A percentile compares a stretch with the other conserved stretches of the same genome.
Evolutionary conservation across 768 basidiomycete genomes (phyloP).

Genomic region (Lactifluus piperatus): DNA sequence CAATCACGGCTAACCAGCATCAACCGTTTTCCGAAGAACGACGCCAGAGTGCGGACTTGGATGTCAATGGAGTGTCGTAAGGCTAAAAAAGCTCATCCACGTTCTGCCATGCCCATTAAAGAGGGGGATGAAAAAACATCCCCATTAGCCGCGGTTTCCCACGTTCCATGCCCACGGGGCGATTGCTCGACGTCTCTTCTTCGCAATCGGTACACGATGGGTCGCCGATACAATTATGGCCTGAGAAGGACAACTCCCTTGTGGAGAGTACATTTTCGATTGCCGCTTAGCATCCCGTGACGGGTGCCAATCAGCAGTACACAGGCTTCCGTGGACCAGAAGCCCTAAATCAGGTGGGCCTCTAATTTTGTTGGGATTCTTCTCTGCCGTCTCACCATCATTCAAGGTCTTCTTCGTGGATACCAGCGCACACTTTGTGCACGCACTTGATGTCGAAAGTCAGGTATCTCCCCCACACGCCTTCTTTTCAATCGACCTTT

Average conservation of each 20-base stretch:
- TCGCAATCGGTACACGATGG: slow-evolving; percentile 49
- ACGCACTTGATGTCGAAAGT: slow-evolving; percentile 73
- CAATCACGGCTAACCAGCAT: too few species aligned
- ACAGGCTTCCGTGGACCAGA: slow-evolving; percentile 59
- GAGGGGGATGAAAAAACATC: background rate
- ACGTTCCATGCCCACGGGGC: slow-evolving; percentile 42
- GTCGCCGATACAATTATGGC: slow-evolving; percentile 54
- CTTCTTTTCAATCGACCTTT: background rate
- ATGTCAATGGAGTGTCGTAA: background rate
- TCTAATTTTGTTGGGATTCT: background rate
- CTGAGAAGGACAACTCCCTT: slow-evolving; percentile 64
- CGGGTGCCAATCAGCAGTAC: background rate
- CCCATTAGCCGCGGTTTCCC: slow-evolving; percentile 26
- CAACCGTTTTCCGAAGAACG: too few species aligned
- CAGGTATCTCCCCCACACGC: slow-evolving; percentile 19
- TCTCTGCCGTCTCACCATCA: background rate
- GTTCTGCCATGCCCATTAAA: slow-evolving; percentile 1
- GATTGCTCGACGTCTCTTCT: slow-evolving; percentile 52
- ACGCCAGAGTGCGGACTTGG: background rate
- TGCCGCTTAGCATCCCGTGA: background rate
- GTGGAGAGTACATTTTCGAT: slow-evolving; percentile 55
- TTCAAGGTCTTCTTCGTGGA: slow-evolving; percentile 78
- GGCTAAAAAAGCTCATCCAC: background rate
- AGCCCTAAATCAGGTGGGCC: slow-evolving; percentile 62
- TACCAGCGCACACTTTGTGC: slow-evolving; percentile 65